A percentile compares a stretch with the other conserved stretches of the same genome.
These are phyloP conservation scores for Cardamine chenopodiifolia DNA, from an alignment of 345 rosid species.

Conservation along the genomic window DNA sequence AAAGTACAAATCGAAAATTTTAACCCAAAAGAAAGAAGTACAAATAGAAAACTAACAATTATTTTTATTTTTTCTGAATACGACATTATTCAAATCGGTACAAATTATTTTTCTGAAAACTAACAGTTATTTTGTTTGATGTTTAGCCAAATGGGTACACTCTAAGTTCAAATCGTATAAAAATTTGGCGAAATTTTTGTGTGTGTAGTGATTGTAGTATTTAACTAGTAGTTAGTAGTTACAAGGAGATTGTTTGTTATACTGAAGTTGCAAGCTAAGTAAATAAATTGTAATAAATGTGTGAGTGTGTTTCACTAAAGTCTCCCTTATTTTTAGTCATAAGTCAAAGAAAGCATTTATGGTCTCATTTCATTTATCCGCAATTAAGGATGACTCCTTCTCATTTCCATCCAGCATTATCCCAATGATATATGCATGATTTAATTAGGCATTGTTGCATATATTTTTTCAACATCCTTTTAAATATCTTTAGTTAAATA, in stretches of 20 bases:
- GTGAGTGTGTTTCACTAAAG: conserved; percentile 11
- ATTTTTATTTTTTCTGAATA: no score
- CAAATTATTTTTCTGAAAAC: background rate
- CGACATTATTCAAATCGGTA: no score
- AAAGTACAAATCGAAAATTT: background rate
- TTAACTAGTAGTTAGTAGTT: background rate
- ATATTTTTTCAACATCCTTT: background rate
- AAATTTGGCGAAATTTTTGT: background rate
- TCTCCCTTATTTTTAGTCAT: conserved; percentile 17
- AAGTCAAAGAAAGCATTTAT: conserved; percentile 30
- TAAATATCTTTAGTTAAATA: background rate
- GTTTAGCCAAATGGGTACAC: background rate
- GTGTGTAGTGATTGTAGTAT: background rate
- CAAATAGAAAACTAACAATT: background rate
- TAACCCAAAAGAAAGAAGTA: background rate
- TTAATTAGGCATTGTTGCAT: background rate
- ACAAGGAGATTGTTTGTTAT: background rate
- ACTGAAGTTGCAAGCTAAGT: background rate
- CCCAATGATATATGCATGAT: conserved; percentile 11
- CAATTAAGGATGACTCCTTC: conserved; percentile 30
- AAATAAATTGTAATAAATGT: background rate
- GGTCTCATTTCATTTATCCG: conserved; percentile 21
- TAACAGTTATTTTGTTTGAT: background rate
- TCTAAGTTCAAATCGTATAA: background rate
- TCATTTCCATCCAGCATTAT: conserved; percentile 9